Base-by-base conservation (phyloP, 1,139 yeast species). In the Magnusiomyces suaveolens region DNA sequence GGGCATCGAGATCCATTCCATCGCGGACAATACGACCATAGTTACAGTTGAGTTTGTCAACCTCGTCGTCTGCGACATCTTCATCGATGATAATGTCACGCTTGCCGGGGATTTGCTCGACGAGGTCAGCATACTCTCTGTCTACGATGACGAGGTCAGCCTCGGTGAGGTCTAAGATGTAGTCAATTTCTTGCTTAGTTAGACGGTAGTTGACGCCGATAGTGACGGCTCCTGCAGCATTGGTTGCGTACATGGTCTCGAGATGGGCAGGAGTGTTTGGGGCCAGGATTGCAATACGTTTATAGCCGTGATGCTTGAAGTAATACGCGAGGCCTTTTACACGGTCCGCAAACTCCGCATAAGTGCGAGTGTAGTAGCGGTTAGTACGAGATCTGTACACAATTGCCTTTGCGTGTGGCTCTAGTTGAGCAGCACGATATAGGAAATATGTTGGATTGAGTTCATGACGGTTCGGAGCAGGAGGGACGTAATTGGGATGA, bases 261-360 rank as follows among this genome's bases (percentile, higher is more conserved):
- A 70, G 62, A 52, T 69, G 70, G 54, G 72, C 71, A 1, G 73
- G 74, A n/a, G 73, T 70, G 59, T 70, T 70, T 23, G 72, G 67
- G 6, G 67, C 69, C 38, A 70, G 58, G 36, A 70, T 63, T 10
- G 72, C 73, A 20, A 70, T 64, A 29, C 68, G 60, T 58, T 63
- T 63, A 53, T 60, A 63, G 44, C 64, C 63, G 33, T 63, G 56
- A 48, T 57, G 50, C 52, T 62, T 60, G 55, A 69, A 61, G 58
- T 59, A 69, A 56, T 66, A 64, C 10, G 73, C 72, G 41, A 70
- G 61, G 20, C 63, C 60, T 46, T 61, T 58, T 6, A 68, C 69
- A 12, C 73, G 61, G 18, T 66, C 64, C 2, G 70, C 60, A 43
- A 66, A 61, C 47, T 66, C 64, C 20, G 54, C 54, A 55, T 70